Evolutionary conservation across 768 basidiomycete genomes (phyloP), one percentile per base, ranked within the genome.

Genomic region (Astraeus odoratus): DNA sequence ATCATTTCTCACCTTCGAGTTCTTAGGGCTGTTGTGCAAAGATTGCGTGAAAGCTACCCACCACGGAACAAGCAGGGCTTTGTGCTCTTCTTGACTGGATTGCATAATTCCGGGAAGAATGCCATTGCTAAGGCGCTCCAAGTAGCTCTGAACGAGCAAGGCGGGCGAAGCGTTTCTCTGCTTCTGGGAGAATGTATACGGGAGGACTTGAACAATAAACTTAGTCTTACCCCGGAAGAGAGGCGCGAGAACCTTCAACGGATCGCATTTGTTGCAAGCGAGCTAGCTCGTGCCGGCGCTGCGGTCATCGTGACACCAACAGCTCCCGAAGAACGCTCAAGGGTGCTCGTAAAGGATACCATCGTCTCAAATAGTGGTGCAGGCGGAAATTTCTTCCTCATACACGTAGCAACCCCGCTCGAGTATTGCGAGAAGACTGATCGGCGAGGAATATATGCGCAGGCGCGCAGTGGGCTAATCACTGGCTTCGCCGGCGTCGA

Each of bases 41-140:
- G 87, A 18, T 73, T 99, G 26, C 83, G 96, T 25, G 93, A 96
- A 66, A 96, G 92, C 58, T 99, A 98, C 65, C 96, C 96, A 16
- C 88, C 96, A n/a, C 79, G 94, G 44, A 76, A 82, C 59, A 83
- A 94, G 67, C 96, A 98, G 68, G 96, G 96, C 43, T 97, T 99
- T 68, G 93, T 97, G 31, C 64, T 99, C 53, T 80, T 98, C 64
- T 70, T 99, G 49, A 91, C 89, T 16, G 96, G 96, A 37, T 70
- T 96, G 29, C 80, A 92, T 71, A 95, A 94, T 69, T 97, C 94
- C 25, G 96, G 96, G 40, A 94, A 95, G 66, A 85, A 96, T 61
- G 76, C 76, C 22, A 90, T 99, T 49, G 93, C 86, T 42, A 86
- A 83, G 54, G 96, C 96, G 8, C 75, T 99, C 45, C 92, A 97